A percentile compares a stretch with the other conserved stretches of the same genome.
phyloP scores from a whole-genome alignment of 108 stramenopile species.

The Cyclotella atomus region DNA sequence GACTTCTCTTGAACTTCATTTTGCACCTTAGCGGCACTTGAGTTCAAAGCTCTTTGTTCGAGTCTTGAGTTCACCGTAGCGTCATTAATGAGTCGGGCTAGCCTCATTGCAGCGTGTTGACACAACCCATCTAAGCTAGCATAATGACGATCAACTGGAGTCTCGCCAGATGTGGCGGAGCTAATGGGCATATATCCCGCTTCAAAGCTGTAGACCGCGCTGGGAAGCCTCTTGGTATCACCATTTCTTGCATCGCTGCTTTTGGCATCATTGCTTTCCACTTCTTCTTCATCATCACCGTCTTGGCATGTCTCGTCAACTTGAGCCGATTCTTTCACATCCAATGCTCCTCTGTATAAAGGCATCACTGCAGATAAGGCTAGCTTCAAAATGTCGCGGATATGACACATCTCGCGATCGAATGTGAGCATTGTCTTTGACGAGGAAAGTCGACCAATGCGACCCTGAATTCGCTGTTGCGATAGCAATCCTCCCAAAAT shows the following conservation, averaged over 20 bases:
- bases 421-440: constrained; percentile 15
- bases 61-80: constrained; percentile 1
- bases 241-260: too few relatives aligned
- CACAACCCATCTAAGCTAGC: constrained; percentile 44
- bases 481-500: constrained; percentile 30
- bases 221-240: constrained; percentile 1
- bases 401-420: constrained; percentile 33
- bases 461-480: constrained; percentile 1
- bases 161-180: background rate
- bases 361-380: constrained; percentile 40
- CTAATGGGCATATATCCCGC: constrained; percentile 16
- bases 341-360: constrained; percentile 31
- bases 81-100: constrained; percentile 25
- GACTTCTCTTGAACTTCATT: background rate
- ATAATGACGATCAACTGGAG: constrained; percentile 5
- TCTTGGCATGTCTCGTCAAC: too few relatives aligned
- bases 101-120: constrained; percentile 24
- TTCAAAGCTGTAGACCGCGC: constrained; percentile 47
- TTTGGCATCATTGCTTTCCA: too few relatives aligned
- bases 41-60: background rate
- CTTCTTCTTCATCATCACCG: too few relatives aligned
- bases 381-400: constrained; percentile 36
- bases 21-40: background rate
- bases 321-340: background rate
- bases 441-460: constrained; percentile 1